Conservation (phyloP, 1,284 basidiomycete species). For the Amylostereum areolatum region DNA sequence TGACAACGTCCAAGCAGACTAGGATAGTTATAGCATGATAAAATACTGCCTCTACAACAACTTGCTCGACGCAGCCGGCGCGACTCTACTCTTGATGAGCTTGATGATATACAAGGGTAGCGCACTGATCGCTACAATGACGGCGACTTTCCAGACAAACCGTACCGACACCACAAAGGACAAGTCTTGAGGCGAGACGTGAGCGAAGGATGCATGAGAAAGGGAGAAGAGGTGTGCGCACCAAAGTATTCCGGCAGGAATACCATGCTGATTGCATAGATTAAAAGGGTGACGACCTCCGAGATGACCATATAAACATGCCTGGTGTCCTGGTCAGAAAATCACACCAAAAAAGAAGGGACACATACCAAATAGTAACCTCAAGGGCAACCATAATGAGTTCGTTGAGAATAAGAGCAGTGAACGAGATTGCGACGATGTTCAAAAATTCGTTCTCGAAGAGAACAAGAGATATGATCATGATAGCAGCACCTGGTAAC, state of each 20-base stretch:
- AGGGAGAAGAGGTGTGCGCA: constrained; percentile 33
- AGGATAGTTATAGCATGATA: too few relatives aligned
- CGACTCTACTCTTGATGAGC: constrained; percentile 77
- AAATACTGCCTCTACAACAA: constrained; percentile 43
- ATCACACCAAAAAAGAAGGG: constrained; percentile 2
- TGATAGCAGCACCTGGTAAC: constrained; percentile 84
- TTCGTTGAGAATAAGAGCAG: constrained; percentile 93
- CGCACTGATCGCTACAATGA: constrained; percentile 92
- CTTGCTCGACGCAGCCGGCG: constrained; percentile 95
- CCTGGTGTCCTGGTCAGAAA: constrained; percentile 40
- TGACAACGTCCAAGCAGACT: too few relatives aligned
- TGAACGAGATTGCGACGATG: constrained; percentile 98
- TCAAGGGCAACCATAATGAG: constrained; percentile 98
- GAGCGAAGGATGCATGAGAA: not conserved
- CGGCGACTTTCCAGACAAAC: constrained; percentile 94
- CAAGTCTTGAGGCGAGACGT: constrained; percentile 55
- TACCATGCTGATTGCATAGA: constrained; percentile 90
- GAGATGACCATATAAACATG: constrained; percentile 95
- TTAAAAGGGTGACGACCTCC: constrained; percentile 82
- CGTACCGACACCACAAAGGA: constrained; percentile 84
- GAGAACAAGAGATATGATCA: constrained; percentile 93
- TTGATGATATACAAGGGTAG: constrained; percentile 92
- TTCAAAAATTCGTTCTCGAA: constrained; percentile 98
- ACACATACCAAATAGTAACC: constrained; percentile 87
- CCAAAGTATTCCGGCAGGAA: constrained; percentile 98